Conservation (phyloP, 2,329 filamentous ascomycete species). For the Aureobasidium sp. region DNA sequence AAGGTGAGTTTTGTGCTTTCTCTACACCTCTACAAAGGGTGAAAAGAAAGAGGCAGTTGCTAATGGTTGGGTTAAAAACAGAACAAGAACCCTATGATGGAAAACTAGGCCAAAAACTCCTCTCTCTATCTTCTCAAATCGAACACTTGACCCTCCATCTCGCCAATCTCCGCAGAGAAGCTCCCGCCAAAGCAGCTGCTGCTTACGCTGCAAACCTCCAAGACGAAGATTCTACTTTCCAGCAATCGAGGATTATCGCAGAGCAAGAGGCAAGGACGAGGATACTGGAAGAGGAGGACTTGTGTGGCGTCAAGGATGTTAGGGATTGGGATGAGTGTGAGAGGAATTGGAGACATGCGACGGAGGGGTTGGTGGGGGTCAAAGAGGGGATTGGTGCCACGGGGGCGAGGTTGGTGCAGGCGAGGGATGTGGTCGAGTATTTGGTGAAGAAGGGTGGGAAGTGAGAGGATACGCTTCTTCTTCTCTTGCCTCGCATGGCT, state of each 20-base stretch:
- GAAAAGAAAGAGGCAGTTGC: too few relatives aligned
- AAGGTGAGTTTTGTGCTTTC: too few relatives aligned
- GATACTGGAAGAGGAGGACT: conserved; percentile 21
- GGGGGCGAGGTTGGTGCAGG: conserved; percentile 37
- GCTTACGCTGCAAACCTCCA: conserved; percentile 25
- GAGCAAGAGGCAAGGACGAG: conserved; percentile 14
- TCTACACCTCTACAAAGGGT: too few relatives aligned
- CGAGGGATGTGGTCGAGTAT: conserved; percentile 30
- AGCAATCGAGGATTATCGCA: conserved; percentile 17
- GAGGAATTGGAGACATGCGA: conserved; percentile 35
- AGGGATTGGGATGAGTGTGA: conserved; percentile 20
- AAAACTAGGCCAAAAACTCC: conserved; percentile 32
- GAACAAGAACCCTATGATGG: conserved; percentile 40
- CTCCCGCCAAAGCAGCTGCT: conserved; percentile 32
- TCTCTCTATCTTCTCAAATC: conserved; percentile 29
- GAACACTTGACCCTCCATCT: conserved; percentile 37
- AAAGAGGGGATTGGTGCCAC: conserved; percentile 37
- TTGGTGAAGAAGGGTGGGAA: conserved; percentile 20
- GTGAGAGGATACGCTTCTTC: neutral
- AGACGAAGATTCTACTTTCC: conserved; percentile 19
- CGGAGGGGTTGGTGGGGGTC: conserved; percentile 32
- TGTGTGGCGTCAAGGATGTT: conserved; percentile 31
- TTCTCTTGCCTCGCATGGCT: neutral
- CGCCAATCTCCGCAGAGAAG: conserved; percentile 35
- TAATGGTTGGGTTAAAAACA: too few relatives aligned